Evolutionary conservation across 225 moss, liverwort and hornwort species (phyloP).

Genomic region (Neckera pumila): DNA sequence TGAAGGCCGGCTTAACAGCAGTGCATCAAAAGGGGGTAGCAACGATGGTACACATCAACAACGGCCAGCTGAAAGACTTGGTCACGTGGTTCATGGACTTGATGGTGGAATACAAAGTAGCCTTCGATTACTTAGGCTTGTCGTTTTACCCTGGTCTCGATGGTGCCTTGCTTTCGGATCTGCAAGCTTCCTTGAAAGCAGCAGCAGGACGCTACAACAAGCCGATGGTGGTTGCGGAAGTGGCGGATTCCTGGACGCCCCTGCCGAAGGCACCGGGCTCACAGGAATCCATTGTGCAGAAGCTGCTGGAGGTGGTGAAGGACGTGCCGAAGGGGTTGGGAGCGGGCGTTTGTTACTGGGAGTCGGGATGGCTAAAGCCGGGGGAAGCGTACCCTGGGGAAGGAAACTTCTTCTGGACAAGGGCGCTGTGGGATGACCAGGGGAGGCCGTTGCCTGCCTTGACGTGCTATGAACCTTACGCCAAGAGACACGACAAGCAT

Average conservation of each 20-base stretch:
- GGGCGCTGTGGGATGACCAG: slow-evolving; percentile 20
- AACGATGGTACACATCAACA: slow-evolving; percentile 44
- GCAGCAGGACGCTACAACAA: slow-evolving; percentile 25
- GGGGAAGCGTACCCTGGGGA: slow-evolving; percentile 42
- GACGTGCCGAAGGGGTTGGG: slow-evolving; percentile 21
- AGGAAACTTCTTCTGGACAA: slow-evolving; percentile 17
- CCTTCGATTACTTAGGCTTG: slow-evolving; percentile 28
- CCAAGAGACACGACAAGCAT: neutral
- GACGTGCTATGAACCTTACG: slow-evolving; percentile 2
- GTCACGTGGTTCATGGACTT: slow-evolving; percentile 38
- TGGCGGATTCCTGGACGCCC: slow-evolving; percentile 20
- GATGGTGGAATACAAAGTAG: neutral
- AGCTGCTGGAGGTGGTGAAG: slow-evolving; percentile 19
- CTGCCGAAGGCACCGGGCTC: neutral
- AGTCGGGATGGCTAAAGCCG: slow-evolving; percentile 9
- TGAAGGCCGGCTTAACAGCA: slow-evolving; percentile 24
- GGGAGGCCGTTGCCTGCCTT: slow-evolving; percentile 31
- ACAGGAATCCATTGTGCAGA: neutral
- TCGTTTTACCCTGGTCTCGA: slow-evolving; percentile 36
- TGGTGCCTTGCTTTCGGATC: slow-evolving; percentile 14
- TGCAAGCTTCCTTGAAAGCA: neutral
- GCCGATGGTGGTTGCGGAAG: slow-evolving; percentile 31
- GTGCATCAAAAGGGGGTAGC: slow-evolving; percentile 1
- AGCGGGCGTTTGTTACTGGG: slow-evolving; percentile 40
- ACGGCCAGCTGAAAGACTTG: slow-evolving; percentile 4